A percentile compares a stretch with the other conserved stretches of the same genome.
These are phyloP conservation scores for Saksenaea oblongispora DNA, from an alignment of 371 early-diverging fungal genomes.

Conservation along the genomic window DNA sequence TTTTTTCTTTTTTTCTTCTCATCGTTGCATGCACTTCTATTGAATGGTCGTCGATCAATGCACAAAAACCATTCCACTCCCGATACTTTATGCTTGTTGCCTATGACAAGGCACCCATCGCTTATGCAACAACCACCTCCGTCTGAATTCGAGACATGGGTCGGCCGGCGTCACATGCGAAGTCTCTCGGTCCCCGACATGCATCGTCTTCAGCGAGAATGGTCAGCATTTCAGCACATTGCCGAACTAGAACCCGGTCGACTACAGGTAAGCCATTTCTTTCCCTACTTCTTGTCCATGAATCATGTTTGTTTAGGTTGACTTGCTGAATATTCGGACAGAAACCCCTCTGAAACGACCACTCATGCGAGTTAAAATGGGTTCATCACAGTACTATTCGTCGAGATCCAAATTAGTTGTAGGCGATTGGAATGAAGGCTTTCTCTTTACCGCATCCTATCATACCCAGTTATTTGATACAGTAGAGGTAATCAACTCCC, in stretches of 20 bases:
- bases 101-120: neutral
- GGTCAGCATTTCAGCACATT: constrained; percentile 30
- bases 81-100: neutral
- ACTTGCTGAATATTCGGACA: constrained; percentile 46
- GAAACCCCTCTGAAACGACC: constrained; percentile 37
- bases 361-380: constrained; percentile 45
- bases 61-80: neutral
- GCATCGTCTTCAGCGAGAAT: constrained; percentile 32
- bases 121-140: constrained; percentile 8
- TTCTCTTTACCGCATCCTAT: constrained; percentile 41
- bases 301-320: too few relatives aligned
- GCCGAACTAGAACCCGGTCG: constrained; percentile 21
- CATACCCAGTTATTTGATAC: constrained; percentile 50
- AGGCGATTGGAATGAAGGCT: constrained; percentile 55
- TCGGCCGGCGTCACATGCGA: constrained; percentile 3
- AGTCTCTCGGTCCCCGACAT: constrained; percentile 43
- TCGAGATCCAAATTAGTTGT: constrained; percentile 30
- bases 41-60: constrained; percentile 2
- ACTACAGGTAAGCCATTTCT: constrained; percentile 30
- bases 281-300: neutral
- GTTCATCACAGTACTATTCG: constrained; percentile 45
- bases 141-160: constrained; percentile 13
- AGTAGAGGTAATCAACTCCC: constrained; percentile 35
- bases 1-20: too few relatives aligned
- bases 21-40: neutral